Percentiles rank a stretch among this genome's conserved stretches.
Conservation (phyloP, 129 eudicot species). For the Arctium lappa region DNA sequence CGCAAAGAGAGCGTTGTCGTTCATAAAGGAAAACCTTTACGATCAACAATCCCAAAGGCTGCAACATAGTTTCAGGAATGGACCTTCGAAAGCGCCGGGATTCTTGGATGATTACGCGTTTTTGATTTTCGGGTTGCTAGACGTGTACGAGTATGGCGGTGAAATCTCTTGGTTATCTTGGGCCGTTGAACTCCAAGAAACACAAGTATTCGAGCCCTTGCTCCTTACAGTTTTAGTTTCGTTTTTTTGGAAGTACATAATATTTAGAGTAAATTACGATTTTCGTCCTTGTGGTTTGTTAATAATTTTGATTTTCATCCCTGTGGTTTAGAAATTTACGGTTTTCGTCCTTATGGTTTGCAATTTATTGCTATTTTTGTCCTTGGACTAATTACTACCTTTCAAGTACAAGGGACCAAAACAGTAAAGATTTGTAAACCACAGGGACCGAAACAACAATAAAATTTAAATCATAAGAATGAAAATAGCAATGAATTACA, state of each 20-base stretch:
- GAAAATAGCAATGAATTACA: too few relatives aligned
- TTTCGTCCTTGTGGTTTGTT: neutral
- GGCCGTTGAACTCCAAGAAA: constrained; percentile 90
- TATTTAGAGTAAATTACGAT: neutral
- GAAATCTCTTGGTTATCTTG: constrained; percentile 65
- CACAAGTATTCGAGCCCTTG: constrained; percentile 47
- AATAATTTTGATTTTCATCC: neutral
- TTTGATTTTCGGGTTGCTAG: constrained; percentile 73
- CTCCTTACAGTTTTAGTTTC: neutral
- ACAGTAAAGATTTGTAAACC: too few relatives aligned
- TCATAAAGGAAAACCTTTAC: constrained; percentile 70
- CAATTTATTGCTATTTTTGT: neutral
- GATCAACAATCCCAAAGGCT: constrained; percentile 49
- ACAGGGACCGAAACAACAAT: too few relatives aligned
- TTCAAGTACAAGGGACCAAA: too few relatives aligned
- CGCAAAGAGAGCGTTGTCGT: constrained; percentile 69
- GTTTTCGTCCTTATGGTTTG: neutral
- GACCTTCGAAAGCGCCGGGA: constrained; percentile 95
- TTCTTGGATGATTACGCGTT: constrained; percentile 93
- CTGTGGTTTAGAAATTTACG: neutral
- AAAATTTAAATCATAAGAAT: too few relatives aligned
- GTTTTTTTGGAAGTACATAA: neutral
- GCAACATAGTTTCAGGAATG: constrained; percentile 81
- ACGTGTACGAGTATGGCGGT: constrained; percentile 80
- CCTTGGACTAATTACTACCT: neutral